Base-by-base conservation (phyloP, 768 basidiomycete species). In the Strobilomyces dryophilus region DNA sequence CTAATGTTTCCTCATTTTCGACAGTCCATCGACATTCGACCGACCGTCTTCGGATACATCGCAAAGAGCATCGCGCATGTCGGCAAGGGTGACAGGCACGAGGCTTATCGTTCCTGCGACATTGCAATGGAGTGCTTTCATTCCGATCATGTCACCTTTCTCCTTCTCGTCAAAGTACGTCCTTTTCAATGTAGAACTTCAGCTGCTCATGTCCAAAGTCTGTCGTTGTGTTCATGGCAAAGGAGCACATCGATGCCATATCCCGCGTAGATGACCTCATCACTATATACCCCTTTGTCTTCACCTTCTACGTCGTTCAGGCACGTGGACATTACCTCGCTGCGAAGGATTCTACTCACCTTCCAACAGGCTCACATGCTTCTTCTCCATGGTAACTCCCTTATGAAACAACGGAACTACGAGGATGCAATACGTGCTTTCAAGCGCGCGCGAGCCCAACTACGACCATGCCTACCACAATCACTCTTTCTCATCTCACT, bases 211-310 rank as follows among this genome's bases (percentile, higher is more conserved):
- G n/a, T n/a, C n/a, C n/a, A n/a, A n/a, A n/a, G n/a, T 14, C 18
- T 12, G 12, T 58, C 3, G 27, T 58, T n/a, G 3, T 52, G 3
- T 56, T 46, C 14, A 45, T 52, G 43, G 47, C 43, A 6, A 54
- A 54, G 20, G 45, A 56, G 17, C 18, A 49, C 12, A 9, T n/a
- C 1, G 39, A 48, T 20, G 57, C 51, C 7, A 50, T 57, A 31
- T 59, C 54, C 2, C 51, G 47, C 11, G 11, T 50, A 8, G 49
- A 43, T 9, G 41, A 43, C 17, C 40, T 50, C 32, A 31, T 40
- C 8, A 27, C 17, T n/a, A 15, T 8, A 12, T 17, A 12, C 10
- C 41, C 31, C 2, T 14, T 27, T 9, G 34, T 12, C 8, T 10
- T 9, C 10, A 8, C 35, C 0, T n/a, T n/a, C n/a, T n/a, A n/a